Evolutionary conservation across 31 red algal genomes (phyloP).

Genomic region (Odonthalia washingtoniensis): DNA sequence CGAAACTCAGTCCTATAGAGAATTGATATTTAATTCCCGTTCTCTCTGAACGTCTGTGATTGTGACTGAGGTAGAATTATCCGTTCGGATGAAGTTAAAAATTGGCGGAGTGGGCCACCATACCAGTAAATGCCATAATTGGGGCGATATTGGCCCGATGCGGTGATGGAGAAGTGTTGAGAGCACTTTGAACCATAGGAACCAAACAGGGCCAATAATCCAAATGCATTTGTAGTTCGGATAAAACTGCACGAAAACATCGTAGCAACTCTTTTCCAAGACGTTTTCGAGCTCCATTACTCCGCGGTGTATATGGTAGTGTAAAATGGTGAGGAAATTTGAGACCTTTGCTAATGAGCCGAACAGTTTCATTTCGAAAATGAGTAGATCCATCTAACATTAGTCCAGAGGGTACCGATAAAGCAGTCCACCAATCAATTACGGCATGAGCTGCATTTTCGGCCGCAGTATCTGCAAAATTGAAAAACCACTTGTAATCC

Average conservation of each 20-base stretch:
- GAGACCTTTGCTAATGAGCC: background rate
- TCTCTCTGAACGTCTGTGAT: background rate
- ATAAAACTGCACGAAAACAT: no score
- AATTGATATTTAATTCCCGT: background rate
- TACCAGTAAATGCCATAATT: background rate
- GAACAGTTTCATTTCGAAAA: conserved; percentile 1
- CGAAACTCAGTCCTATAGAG: background rate
- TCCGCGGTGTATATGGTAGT: background rate
- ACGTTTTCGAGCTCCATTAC: background rate
- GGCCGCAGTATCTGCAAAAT: background rate
- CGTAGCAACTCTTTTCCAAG: background rate
- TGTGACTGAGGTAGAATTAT: background rate
- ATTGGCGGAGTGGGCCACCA: background rate
- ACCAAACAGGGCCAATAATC: no score
- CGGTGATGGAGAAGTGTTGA: background rate
- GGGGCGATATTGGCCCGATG: background rate
- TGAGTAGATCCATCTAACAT: background rate
- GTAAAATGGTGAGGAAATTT: background rate
- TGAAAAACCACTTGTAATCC: no score
- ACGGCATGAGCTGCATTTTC: background rate
- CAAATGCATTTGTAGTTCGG: no score
- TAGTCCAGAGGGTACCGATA: background rate
- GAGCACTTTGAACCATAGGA: no score
- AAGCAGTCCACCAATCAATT: background rate
- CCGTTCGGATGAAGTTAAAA: background rate